These are phyloP conservation scores for Hypoxylon sp. DNA, from an alignment of 2,329 filamentous ascomycete species.

Conservation along the genomic window DNA sequence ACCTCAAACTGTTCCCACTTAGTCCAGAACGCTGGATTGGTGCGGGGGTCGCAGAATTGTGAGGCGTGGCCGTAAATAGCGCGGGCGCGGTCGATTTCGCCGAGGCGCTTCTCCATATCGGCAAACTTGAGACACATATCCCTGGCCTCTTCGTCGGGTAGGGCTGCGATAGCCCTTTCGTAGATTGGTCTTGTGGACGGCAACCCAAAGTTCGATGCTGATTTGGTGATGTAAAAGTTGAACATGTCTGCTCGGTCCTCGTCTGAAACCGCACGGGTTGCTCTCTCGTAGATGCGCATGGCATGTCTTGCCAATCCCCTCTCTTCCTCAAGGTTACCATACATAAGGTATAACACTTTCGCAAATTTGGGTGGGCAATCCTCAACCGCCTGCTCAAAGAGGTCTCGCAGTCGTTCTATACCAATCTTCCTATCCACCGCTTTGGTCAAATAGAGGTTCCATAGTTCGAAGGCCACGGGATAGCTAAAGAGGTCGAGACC, in stretches of 20 bases:
- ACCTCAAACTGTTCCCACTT: conserved; percentile 99
- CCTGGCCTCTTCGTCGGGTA: conserved; percentile 92
- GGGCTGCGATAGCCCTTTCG: conserved; percentile 92
- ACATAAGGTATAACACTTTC: conserved; percentile 97
- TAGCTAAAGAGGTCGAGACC: conserved; percentile 99
- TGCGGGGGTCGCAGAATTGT: conserved; percentile 96
- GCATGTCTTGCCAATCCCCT: conserved; percentile 93
- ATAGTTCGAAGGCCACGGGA: conserved; percentile 96
- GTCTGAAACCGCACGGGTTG: conserved; percentile 93
- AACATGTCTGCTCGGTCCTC: conserved; percentile 98
- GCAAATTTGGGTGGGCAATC: conserved; percentile 96
- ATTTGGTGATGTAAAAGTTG: conserved; percentile 99
- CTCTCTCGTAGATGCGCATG: conserved; percentile 99
- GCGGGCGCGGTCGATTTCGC: conserved; percentile 93
- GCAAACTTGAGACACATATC: conserved; percentile 99
- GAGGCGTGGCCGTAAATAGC: conserved; percentile 97
- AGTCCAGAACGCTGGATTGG: conserved; percentile 90
- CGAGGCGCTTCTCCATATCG: conserved; percentile 92
- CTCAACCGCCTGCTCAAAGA: conserved; percentile 97
- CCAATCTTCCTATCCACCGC: conserved; percentile 96
- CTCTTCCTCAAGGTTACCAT: conserved; percentile 96
- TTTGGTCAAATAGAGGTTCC: conserved; percentile 98
- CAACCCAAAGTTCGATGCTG: conserved; percentile 96
- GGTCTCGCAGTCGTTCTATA: conserved; percentile 91
- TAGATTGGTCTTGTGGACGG: conserved; percentile 96